phyloP scores from a whole-genome alignment of 331 rosid species.

The Pyracantha coccinea region DNA sequence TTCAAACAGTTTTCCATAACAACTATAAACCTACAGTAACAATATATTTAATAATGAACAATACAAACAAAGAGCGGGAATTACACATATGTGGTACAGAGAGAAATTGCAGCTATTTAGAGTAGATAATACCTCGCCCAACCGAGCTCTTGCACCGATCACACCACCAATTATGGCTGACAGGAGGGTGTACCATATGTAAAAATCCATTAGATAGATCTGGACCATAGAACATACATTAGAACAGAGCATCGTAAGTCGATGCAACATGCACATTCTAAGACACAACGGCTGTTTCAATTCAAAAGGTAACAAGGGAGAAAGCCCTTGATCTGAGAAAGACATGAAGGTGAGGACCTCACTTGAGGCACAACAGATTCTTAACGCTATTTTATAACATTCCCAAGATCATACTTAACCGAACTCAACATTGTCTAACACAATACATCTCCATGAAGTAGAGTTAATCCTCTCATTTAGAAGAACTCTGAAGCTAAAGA shows the following conservation, averaged over 20 bases:
- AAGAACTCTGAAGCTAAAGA: conserved; percentile 3
- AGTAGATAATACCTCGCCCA: conserved; percentile 75
- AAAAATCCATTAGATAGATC: conserved; percentile 95
- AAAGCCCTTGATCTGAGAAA: not conserved
- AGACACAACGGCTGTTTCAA: not conserved
- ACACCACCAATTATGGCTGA: conserved; percentile 94
- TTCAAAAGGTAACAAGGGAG: not conserved
- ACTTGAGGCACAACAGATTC: not conserved
- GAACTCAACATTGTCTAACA: not conserved
- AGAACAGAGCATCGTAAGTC: conserved; percentile 10
- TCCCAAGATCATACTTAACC: not conserved
- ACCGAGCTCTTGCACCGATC: conserved; percentile 86
- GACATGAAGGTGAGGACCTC: not conserved
- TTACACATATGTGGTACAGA: not conserved
- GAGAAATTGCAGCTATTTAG: not conserved
- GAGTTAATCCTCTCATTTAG: not conserved
- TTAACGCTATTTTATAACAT: not conserved
- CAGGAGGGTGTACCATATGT: conserved; percentile 84
- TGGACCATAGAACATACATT: conserved; percentile 26
- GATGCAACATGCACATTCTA: not conserved
- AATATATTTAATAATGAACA: too few species aligned
- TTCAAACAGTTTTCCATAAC: not conserved
- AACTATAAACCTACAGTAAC: not conserved
- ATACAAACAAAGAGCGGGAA: not conserved
- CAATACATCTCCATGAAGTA: not conserved